phyloP scores from a whole-genome alignment of 176 grass and related monocot species.

The Oryza punctata region DNA sequence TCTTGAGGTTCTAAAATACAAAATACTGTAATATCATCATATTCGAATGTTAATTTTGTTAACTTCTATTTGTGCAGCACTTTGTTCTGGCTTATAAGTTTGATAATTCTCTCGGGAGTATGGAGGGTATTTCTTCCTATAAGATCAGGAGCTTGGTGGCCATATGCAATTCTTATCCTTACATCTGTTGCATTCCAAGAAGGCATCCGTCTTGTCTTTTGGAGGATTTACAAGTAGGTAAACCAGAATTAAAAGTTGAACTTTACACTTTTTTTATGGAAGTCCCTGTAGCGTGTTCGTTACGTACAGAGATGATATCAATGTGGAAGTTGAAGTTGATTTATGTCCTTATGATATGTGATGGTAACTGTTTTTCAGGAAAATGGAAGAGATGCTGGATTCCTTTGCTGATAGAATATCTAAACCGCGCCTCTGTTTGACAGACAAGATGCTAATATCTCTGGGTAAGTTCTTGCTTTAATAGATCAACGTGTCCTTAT shows the following conservation, averaged over 20 bases:
- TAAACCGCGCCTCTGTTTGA: slow-evolving; percentile 79
- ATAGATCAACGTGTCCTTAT: not conserved
- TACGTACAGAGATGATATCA: not conserved
- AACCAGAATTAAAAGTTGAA: slow-evolving; percentile 18
- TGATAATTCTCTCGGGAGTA: slow-evolving; percentile 82
- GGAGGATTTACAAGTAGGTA: slow-evolving; percentile 96
- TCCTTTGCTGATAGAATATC: slow-evolving; percentile 84
- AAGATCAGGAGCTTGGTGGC: slow-evolving; percentile 65
- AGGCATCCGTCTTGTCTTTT: slow-evolving; percentile 71
- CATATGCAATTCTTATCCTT: slow-evolving; percentile 70
- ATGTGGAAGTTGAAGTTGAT: slow-evolving; percentile 14
- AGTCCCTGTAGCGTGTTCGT: not conserved
- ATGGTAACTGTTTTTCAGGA: slow-evolving; percentile 62
- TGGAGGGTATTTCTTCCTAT: slow-evolving; percentile 91
- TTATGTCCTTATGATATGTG: slow-evolving; percentile 12
- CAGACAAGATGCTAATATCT: slow-evolving; percentile 89
- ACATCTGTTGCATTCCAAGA: slow-evolving; percentile 91
- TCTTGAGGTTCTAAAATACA: slow-evolving; percentile 9
- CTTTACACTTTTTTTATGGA: not conserved
- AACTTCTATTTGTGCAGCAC: slow-evolving; percentile 50
- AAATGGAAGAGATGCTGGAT: slow-evolving; percentile 90
- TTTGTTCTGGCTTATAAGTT: slow-evolving; percentile 91
- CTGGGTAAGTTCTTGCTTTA: slow-evolving; percentile 54
- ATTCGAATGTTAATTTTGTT: slow-evolving; percentile 28
- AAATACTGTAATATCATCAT: not conserved